Base-by-base conservation (phyloP, 1,284 basidiomycete species). In the Austroboletus niveus region DNA sequence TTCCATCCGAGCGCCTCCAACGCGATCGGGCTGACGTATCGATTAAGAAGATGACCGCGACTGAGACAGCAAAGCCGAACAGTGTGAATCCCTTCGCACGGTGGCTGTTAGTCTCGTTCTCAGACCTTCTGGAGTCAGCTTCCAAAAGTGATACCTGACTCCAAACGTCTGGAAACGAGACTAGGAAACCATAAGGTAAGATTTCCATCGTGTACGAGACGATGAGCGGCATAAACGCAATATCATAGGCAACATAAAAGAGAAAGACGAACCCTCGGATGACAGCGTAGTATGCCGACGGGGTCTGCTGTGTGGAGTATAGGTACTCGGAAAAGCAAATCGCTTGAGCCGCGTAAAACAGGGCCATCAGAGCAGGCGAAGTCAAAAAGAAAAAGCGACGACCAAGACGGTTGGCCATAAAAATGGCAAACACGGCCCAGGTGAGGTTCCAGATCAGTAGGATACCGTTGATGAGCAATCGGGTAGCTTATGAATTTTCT, bases 71-170 rank as follows among this genome's bases (percentile, higher is more conserved):
- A 57, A 88, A 82, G 71, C 79, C 83, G 73, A 87, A 85, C 45
- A 90, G 65, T 57, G 78, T 87, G 72, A 91, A 81, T 50, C 88
- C 88, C 75, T 90, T 90, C 44, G 89, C 86, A 63, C 89, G 86
- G 48, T 4, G 22, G 22, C 22, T 24, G 5, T 24, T 0, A 24
- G 22, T 24, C 22, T 24, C 22, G 5, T 24, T 24, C 22, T 5
- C 3, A 24, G 22, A 24, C 22, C 4, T 24, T 24, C 22, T 24
- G 22, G 22, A 24, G 22, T 24, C 22, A 24, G 22, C 22, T 24
- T 3, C 22, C 22, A 24, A 24, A 24, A 24, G 22, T 24, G 22
- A 24, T 5, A 24, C 4, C 3, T 24, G 22, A 2, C 22, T 24
- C 22, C 22, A 24, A 24, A 24, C 22, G 22, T 24, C 22, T 3